phyloP scores from a whole-genome alignment of 805 yeast species.

The Metschnikowia proteae region DNA sequence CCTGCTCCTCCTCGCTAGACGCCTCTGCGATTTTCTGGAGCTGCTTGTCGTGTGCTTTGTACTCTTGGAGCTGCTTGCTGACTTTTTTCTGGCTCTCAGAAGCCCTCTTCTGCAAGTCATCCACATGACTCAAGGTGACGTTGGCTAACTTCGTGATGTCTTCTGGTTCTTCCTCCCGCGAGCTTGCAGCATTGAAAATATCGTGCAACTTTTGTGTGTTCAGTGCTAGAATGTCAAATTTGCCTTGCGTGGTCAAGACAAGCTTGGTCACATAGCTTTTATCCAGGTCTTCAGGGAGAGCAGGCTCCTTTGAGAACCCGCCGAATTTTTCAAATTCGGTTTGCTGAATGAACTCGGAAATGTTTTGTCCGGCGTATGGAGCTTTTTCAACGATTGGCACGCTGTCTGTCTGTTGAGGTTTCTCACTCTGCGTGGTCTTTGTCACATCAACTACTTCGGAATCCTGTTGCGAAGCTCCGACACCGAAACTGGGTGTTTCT shows the following conservation, averaged over 20 bases:
- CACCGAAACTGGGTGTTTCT: not conserved
- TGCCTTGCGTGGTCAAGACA: slow-evolving; percentile 24
- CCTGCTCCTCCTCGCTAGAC: not conserved
- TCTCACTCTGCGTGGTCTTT: not conserved
- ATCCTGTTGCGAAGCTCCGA: not conserved
- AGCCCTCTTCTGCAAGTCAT: slow-evolving; percentile 9
- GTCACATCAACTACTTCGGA: not conserved
- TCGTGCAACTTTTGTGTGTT: slow-evolving; percentile 18
- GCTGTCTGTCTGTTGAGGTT: not conserved
- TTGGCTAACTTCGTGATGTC: slow-evolving; percentile 12
- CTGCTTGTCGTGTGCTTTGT: slow-evolving; percentile 3
- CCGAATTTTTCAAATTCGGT: slow-evolving; percentile 13
- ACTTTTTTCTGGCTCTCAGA: not conserved
- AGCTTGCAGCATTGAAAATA: slow-evolving; percentile 14
- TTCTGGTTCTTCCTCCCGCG: slow-evolving; percentile 6
- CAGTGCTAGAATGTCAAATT: slow-evolving; percentile 20
- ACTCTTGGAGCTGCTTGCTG: slow-evolving; percentile 1
- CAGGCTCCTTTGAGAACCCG: slow-evolving; percentile 15
- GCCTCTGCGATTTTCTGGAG: slow-evolving; percentile 8
- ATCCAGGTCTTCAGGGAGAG: slow-evolving; percentile 8
- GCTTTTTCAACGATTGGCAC: not conserved
- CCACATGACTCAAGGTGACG: slow-evolving; percentile 18
- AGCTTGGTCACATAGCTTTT: slow-evolving; percentile 21
- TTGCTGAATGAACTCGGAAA: slow-evolving; percentile 4
- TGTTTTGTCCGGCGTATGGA: slow-evolving; percentile 5